A percentile compares a stretch with the other conserved stretches of the same genome.
Conservation (phyloP, 805 yeast species). For the Yamadazyma philogaea region DNA sequence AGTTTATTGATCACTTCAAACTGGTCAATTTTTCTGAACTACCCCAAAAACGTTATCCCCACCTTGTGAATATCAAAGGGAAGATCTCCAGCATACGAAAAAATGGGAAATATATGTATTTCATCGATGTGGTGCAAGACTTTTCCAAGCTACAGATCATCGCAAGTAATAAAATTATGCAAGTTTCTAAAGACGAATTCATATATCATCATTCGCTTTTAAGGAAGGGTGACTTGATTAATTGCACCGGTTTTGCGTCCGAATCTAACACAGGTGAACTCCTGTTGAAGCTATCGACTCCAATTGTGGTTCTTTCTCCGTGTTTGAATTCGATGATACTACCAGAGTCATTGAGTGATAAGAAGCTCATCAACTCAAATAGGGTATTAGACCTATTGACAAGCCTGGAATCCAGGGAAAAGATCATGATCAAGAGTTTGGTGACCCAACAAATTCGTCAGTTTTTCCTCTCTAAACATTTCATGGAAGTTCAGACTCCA, state of each 20-base stretch:
- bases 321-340: slow-evolving; percentile 41
- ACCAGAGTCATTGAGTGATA: slow-evolving; percentile 59
- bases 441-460: slow-evolving; percentile 54
- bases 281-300: slow-evolving; percentile 56
- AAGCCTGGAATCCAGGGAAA: slow-evolving; percentile 47
- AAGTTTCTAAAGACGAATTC: slow-evolving; percentile 42
- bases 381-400: slow-evolving; percentile 73
- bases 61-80: slow-evolving; percentile 42
- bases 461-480: slow-evolving; percentile 53
- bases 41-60: slow-evolving; percentile 8
- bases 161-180: slow-evolving; percentile 50
- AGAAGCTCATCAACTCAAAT: slow-evolving; percentile 57
- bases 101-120: slow-evolving; percentile 66
- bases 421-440: slow-evolving; percentile 50
- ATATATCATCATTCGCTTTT: slow-evolving; percentile 38
- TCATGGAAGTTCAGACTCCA: slow-evolving; percentile 88
- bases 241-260: slow-evolving; percentile 69
- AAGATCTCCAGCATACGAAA: slow-evolving; percentile 55
- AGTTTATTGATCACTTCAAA: slow-evolving; percentile 5
- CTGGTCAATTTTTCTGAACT: slow-evolving; percentile 3
- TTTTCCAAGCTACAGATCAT: slow-evolving; percentile 56
- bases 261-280: slow-evolving; percentile 75
- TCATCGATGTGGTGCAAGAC: slow-evolving; percentile 69
- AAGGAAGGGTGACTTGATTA: slow-evolving; percentile 69
- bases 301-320: slow-evolving; percentile 59